Conservation (phyloP, 2,329 filamentous ascomycete species). For the Colletotrichum sidae region DNA sequence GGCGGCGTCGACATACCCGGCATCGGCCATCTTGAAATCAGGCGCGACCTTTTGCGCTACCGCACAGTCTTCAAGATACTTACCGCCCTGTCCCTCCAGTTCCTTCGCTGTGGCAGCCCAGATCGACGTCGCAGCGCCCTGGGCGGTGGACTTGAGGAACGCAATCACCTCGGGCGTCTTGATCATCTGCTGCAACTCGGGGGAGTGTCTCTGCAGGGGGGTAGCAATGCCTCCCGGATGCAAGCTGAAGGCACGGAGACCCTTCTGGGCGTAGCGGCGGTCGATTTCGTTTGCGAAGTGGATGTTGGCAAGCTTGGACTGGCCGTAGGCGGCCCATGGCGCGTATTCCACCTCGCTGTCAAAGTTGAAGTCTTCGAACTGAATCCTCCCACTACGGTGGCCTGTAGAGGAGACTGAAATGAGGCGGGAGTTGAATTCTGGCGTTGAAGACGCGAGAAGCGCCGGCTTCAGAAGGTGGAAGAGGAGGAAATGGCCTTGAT, state of each 20-base stretch:
- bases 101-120: conserved; percentile 55
- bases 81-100: conserved; percentile 59
- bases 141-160: conserved; percentile 39
- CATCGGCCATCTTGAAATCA: neutral
- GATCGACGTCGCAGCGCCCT: conserved; percentile 61
- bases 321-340: conserved; percentile 55
- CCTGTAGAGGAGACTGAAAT: conserved; percentile 57
- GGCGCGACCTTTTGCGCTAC: conserved; percentile 40
- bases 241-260: conserved; percentile 40
- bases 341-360: conserved; percentile 46
- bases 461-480: conserved; percentile 34
- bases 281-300: conserved; percentile 64
- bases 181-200: neutral
- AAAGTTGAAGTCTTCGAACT: conserved; percentile 44
- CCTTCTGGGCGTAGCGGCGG: conserved; percentile 53
- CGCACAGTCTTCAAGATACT: conserved; percentile 57
- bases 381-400: conserved; percentile 50
- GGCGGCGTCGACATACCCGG: conserved; percentile 41
- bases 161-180: conserved; percentile 17
- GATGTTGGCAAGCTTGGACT: conserved; percentile 63
- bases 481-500: conserved; percentile 60
- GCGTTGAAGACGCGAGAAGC: conserved; percentile 32
- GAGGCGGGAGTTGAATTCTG: conserved; percentile 53
- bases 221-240: conserved; percentile 35
- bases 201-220: conserved; percentile 15